phyloP scores from a whole-genome alignment of 139 green algal genomes.

The Trebouxia sp. region DNA sequence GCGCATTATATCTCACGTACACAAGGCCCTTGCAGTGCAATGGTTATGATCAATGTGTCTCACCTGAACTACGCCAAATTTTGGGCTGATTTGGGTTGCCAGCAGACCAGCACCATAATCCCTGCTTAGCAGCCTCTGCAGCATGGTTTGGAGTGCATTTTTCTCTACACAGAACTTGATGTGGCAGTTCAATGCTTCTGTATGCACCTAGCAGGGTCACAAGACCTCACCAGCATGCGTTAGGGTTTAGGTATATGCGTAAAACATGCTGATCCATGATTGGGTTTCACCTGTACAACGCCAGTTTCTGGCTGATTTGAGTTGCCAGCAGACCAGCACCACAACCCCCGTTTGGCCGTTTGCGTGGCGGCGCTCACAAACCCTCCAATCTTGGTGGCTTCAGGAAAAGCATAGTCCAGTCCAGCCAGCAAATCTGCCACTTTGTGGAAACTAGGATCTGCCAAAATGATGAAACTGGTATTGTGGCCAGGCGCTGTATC shows the following conservation, averaged over 20 bases:
- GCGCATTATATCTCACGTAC: too few relatives aligned
- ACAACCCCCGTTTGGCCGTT: conserved; percentile 13
- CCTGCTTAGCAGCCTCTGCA: neutral
- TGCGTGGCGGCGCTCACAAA: conserved; percentile 26
- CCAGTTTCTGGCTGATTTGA: neutral
- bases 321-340: neutral
- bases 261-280: neutral
- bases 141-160: too few relatives aligned
- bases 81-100: neutral
- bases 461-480: conserved; percentile 25
- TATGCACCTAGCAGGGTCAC: too few relatives aligned
- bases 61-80: neutral
- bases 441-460: neutral
- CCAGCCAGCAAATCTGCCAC: conserved; percentile 28
- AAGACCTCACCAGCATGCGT: neutral
- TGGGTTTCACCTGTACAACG: neutral
- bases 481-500: conserved; percentile 4
- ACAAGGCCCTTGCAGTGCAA: too few relatives aligned
- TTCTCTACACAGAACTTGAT: neutral
- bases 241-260: neutral
- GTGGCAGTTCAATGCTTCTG: neutral
- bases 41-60: neutral
- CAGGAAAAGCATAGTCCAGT: conserved; percentile 38
- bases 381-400: conserved; percentile 35
- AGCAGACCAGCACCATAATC: neutral